Percentiles rank a stretch among this genome's conserved stretches.
phyloP scores from a whole-genome alignment of 192 early-diverging fungal genomes.

The Coemansia sp. region DNA sequence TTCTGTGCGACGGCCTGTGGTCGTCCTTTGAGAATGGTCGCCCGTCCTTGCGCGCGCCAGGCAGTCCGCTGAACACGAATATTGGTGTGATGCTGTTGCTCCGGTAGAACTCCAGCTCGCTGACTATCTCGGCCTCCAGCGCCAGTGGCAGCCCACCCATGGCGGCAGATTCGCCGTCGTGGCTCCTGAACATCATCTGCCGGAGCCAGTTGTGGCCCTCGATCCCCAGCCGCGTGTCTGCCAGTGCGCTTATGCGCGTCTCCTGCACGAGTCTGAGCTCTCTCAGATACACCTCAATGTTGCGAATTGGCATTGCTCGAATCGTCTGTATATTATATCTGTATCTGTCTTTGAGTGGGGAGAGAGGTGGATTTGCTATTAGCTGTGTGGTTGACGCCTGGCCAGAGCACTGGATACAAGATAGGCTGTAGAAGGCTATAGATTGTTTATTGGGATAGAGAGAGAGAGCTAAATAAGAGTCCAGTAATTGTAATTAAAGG shows the following conservation, averaged over 20 bases:
- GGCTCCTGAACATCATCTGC: conserved; percentile 58
- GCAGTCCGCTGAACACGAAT: conserved; percentile 76
- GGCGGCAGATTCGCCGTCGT: conserved; percentile 62
- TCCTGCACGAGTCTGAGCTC: conserved; percentile 63
- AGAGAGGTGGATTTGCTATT: not conserved
- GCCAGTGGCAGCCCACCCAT: conserved; percentile 68
- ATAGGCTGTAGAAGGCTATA: too few relatives aligned
- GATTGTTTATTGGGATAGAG: too few relatives aligned
- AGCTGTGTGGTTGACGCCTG: not conserved
- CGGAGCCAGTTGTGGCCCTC: conserved; percentile 81
- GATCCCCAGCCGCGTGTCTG: conserved; percentile 72
- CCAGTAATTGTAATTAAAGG: not conserved
- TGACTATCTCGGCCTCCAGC: conserved; percentile 62
- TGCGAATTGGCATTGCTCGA: conserved; percentile 43
- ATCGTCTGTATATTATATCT: not conserved
- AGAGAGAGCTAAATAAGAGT: not conserved
- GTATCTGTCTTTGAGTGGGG: too few relatives aligned
- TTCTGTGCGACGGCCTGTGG: conserved; percentile 59
- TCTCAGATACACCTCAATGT: conserved; percentile 42
- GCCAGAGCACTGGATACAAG: too few relatives aligned
- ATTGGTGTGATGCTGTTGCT: conserved; percentile 67
- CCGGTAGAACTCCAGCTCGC: conserved; percentile 62
- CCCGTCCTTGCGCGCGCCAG: conserved; percentile 67
- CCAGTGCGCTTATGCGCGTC: conserved; percentile 59
- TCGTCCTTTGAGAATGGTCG: conserved; percentile 67